Percentiles rank a stretch among this genome's conserved stretches.
phyloP scores from a whole-genome alignment of 768 basidiomycete genomes.

The Russula sp. region DNA sequence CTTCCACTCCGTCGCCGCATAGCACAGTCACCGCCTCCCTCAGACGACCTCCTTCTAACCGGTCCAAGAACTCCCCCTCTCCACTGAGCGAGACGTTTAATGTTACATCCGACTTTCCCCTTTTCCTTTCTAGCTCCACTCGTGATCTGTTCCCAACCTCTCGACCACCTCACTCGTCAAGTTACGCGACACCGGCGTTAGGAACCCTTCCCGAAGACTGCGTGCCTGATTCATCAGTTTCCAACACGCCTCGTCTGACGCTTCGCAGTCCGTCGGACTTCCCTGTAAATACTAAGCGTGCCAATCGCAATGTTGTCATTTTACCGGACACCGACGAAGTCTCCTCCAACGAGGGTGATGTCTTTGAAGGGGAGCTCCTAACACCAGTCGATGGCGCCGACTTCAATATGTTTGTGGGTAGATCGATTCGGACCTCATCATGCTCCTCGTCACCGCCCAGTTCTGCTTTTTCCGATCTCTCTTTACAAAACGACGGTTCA shows the following conservation, averaged over 20 bases:
- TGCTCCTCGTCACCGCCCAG: constrained; percentile 29
- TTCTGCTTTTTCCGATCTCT: constrained; percentile 27
- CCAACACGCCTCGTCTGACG: constrained; percentile 17
- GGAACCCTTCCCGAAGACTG: constrained; percentile 53
- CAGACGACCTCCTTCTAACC: background rate
- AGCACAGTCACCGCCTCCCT: background rate
- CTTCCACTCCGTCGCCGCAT: background rate
- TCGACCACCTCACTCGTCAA: constrained; percentile 26
- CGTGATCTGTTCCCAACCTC: constrained; percentile 23
- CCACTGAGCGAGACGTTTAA: constrained; percentile 18
- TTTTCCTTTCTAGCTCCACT: constrained; percentile 26
- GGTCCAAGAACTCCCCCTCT: constrained; percentile 2
- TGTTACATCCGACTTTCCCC: constrained; percentile 28
- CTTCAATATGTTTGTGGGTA: constrained; percentile 6
- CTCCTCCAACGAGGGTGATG: constrained; percentile 19
- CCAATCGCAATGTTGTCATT: constrained; percentile 34
- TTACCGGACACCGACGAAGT: constrained; percentile 25
- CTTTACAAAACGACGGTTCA: constrained; percentile 32
- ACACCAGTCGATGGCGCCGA: constrained; percentile 11
- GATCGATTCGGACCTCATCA: constrained; percentile 19
- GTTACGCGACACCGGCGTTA: constrained; percentile 34
- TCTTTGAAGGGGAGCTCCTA: constrained; percentile 16
- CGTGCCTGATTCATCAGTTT: constrained; percentile 38
- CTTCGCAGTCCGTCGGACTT: constrained; percentile 34
- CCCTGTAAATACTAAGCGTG: constrained; percentile 28